Evolutionary conservation across 371 early-diverging fungal species (phyloP), one percentile per base, ranked within the genome.

Genomic region (Zopfochytrium polystomum): DNA sequence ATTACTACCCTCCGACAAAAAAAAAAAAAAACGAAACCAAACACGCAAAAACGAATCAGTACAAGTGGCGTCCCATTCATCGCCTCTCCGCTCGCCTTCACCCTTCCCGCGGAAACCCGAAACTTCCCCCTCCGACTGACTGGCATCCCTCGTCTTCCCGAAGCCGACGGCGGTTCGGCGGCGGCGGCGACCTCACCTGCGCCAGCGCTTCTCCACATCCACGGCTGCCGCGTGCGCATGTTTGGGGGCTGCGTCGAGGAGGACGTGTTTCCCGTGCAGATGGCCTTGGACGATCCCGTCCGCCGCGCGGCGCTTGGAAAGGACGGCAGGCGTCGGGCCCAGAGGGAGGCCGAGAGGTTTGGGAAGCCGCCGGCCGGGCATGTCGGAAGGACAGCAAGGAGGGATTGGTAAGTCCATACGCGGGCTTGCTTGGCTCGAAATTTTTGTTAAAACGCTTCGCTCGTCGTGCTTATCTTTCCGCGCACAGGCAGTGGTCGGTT

Each of bases 171-270:
- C 18, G 38, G 7, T 18, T 7, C 38, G 11, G 38, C 38, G 11
- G 38, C 38, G 18, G 38, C 38, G 38, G 18, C 38, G 11, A n/a
- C n/a, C n/a, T n/a, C n/a, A n/a, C n/a, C 72, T 27, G 78, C 78
- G 30, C 53, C 81, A 0, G 91, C 90, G 0, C 75, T 73, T 35
- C 67, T 90, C 3, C 59, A 71, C 3, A 76, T 91, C 13, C 78
- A 84, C 27, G 91, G 91, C 7, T 85, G 85, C 56, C 64, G 70
- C 29, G 83, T 87, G 23, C 42, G 56, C 26, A 78, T 85, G 58
- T 83, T 90, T 58, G 77, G 81, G 25, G 90, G 90, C 0, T 86
- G 85, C 64, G 70, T 80, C 4, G 88, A 89, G 46, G 85, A 90
- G 61, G 86, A 87, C 50, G 82, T 90, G 49, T 70, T 79, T 60